phyloP scores from a whole-genome alignment of 768 basidiomycete genomes.

The Neoboletus brunneissimus region DNA sequence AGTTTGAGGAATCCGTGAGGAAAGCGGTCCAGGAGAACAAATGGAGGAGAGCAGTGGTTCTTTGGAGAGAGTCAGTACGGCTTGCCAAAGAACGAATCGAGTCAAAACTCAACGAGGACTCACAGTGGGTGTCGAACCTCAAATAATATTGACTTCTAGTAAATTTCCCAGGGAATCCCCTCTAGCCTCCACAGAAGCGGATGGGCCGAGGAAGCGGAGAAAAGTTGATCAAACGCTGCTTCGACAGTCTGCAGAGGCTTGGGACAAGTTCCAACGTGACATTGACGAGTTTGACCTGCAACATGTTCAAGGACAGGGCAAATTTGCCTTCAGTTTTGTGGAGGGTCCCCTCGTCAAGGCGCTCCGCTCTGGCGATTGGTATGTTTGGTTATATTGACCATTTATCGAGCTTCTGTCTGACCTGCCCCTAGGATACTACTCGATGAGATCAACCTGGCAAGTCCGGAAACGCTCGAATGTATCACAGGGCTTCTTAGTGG shows the following conservation, averaged over 20 bases:
- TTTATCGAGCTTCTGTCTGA: neutral
- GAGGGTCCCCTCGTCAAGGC: conserved; percentile 96
- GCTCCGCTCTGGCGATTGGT: conserved; percentile 88
- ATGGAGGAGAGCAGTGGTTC: conserved; percentile 78
- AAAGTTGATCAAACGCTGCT: conserved; percentile 51
- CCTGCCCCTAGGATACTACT: conserved; percentile 70
- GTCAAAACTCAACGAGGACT: conserved; percentile 32
- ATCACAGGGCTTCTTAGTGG: conserved; percentile 83
- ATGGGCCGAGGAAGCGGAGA: conserved; percentile 65
- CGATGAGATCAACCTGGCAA: conserved; percentile 95
- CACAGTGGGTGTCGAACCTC: conserved; percentile 18
- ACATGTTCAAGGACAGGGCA: conserved; percentile 83
- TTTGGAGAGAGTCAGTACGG: conserved; percentile 79
- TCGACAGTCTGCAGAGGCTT: conserved; percentile 49
- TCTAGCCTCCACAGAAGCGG: conserved; percentile 35
- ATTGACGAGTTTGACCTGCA: conserved; percentile 84
- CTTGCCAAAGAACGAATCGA: conserved; percentile 66
- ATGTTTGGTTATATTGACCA: conserved; percentile 27
- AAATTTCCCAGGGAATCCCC: conserved; percentile 10
- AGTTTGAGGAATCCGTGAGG: conserved; percentile 76
- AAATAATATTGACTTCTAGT: neutral
- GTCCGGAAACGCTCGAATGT: conserved; percentile 90
- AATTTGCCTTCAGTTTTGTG: conserved; percentile 91
- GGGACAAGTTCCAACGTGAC: conserved; percentile 65
- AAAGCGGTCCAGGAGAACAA: conserved; percentile 79